A percentile compares a stretch with the other conserved stretches of the same genome.
phyloP scores from a whole-genome alignment of 2,329 filamentous ascomycete species.

The Trichoderma guizhouense region DNA sequence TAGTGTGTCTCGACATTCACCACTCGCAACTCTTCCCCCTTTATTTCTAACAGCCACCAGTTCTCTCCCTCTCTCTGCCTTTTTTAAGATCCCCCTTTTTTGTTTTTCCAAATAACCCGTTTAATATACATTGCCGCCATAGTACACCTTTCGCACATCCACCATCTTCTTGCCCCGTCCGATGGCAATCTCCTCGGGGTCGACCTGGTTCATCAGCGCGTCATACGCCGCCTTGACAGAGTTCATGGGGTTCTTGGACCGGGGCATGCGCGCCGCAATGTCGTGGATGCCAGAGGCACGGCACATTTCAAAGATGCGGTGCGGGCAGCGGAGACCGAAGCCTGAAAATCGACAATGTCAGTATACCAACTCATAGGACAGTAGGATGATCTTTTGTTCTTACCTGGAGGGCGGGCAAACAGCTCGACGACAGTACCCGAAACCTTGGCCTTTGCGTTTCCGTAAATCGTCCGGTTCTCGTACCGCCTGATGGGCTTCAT shows the following conservation, averaged over 20 bases:
- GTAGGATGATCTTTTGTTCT: conserved; percentile 25
- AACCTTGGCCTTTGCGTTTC: conserved; percentile 77
- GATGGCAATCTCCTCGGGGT: conserved; percentile 86
- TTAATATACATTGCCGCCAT: conserved; percentile 71
- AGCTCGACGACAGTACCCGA: conserved; percentile 84
- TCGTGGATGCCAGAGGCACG: conserved; percentile 83
- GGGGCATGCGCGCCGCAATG: conserved; percentile 75
- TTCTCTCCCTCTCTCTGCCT: neutral
- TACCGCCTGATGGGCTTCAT: conserved; percentile 91
- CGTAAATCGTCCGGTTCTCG: conserved; percentile 88
- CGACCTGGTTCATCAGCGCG: conserved; percentile 75
- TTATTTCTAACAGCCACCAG: neutral
- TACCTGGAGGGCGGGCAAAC: conserved; percentile 83
- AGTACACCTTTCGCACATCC: conserved; percentile 95
- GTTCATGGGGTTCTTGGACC: conserved; percentile 95
- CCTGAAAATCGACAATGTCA: conserved; percentile 50
- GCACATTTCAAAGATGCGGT: conserved; percentile 92
- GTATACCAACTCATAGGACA: neutral
- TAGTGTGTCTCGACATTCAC: conserved; percentile 3
- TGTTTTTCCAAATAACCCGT: neutral
- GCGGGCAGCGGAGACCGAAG: conserved; percentile 88
- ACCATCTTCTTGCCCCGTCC: conserved; percentile 93
- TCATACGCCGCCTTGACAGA: conserved; percentile 87
- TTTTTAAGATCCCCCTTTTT: neutral
- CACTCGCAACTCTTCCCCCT: neutral